phyloP scores from a whole-genome alignment of 1,284 basidiomycete genomes.

The Sporisorium graminicola region DNA sequence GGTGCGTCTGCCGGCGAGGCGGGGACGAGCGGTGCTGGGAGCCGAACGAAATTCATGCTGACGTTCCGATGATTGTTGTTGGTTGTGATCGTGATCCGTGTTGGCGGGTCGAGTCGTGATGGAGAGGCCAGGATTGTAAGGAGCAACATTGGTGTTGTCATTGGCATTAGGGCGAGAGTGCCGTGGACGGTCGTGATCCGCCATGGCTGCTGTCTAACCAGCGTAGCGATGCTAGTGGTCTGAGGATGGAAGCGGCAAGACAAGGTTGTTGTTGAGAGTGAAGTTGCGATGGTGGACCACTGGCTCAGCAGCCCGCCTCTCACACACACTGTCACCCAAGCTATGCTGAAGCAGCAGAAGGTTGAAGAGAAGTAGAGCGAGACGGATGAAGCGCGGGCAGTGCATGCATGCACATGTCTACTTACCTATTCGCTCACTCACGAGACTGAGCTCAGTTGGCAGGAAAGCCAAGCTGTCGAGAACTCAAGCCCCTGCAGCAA shows the following conservation, averaged over 20 bases:
- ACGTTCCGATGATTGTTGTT: not conserved
- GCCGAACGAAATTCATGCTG: slow-evolving; percentile 21
- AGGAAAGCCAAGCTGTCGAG: not conserved
- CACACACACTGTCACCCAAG: not conserved
- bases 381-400: not conserved
- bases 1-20: slow-evolving; percentile 33
- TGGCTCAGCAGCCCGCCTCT: not conserved
- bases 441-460: not conserved
- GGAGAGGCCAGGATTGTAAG: slow-evolving; percentile 25
- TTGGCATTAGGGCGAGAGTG: slow-evolving; percentile 3
- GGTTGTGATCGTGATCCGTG: not conserved
- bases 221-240: not conserved
- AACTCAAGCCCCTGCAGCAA: slow-evolving; percentile 3
- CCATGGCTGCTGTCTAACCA: slow-evolving; percentile 9
- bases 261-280: not conserved
- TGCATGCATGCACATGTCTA: not conserved
- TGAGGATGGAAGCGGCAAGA: not conserved
- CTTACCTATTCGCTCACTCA: not conserved
- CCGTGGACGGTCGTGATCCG: not conserved
- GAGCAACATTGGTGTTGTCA: not conserved
- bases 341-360: not conserved
- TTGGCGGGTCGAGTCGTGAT: slow-evolving; percentile 24
- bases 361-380: not conserved
- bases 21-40: slow-evolving; percentile 40
- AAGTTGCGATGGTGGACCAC: not conserved